Base-by-base conservation (phyloP, 176 grass and related monocot genomes). In the Oryza meridionalis region DNA sequence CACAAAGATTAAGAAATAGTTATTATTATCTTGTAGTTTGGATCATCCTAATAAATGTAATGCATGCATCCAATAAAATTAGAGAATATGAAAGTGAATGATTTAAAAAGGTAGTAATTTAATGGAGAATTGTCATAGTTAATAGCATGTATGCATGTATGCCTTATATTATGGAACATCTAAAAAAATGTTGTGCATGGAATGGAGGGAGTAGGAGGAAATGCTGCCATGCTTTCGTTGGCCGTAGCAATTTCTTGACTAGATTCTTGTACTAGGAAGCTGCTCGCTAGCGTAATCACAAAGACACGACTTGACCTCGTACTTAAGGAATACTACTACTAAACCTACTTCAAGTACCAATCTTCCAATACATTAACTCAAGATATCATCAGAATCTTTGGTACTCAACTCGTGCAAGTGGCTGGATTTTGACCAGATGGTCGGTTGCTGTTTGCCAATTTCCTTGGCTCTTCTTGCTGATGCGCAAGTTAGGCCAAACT, bases 201-300 rank as follows among this genome's bases (percentile, higher is more conserved):
- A n/a, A n/a, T n/a, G n/a, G n/a, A n/a, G n/a, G n/a, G n/a, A n/a
- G n/a, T n/a, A 13, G 24, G 25, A 29, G 40, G 42, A 67, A 79
- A 32, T 32, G 14, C n/a, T 21, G 40, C 14, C 62, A 14, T 68
- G 15, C 14, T 46, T 11, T 31, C 42, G 16, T 66, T 11, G 40
- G 3, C 2, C 26, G 46, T 32, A 24, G n/a, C 33, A 27, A 64
- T 43, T 78, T 61, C 58, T 55, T 55, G 72, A 55, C 46, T 55
- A 62, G 31, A 77, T 77, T 77, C 74, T 38, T 37, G 4, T n/a
- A 47, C 46, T 50, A 79, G 21, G 21, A 62, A 77, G 75, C 55
- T 33, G 37, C 69, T 35, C 21, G 21, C 67, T 81, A 53, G 31
- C 65, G 66, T 81, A 45, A 59, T 81, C 45, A 24, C 26, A 58